Percentiles rank a stretch among this genome's conserved stretches.
phyloP scores from a whole-genome alignment of 2,329 filamentous ascomycete species.

The Hymenoscyphus linearis region DNA sequence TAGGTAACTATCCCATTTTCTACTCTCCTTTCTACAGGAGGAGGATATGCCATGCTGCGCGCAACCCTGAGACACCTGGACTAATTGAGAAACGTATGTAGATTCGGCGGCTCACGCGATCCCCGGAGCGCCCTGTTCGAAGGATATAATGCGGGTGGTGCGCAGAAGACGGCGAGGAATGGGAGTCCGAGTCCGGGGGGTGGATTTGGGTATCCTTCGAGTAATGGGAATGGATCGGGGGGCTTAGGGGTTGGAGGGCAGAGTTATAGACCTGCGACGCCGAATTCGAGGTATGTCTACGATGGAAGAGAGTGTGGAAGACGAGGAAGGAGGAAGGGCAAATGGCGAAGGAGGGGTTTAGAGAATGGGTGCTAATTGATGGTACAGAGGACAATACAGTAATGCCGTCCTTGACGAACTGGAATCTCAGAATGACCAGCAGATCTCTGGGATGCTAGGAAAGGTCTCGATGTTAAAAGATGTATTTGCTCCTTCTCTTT shows the following conservation, averaged over 20 bases:
- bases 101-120: slow-evolving; percentile 66
- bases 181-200: slow-evolving; percentile 37
- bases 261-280: slow-evolving; percentile 62
- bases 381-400: slow-evolving; percentile 76
- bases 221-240: slow-evolving; percentile 26
- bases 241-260: slow-evolving; percentile 22
- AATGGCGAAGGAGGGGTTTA: not conserved
- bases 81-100: slow-evolving; percentile 30
- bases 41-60: not conserved
- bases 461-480: slow-evolving; percentile 88
- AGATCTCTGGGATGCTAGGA: slow-evolving; percentile 83
- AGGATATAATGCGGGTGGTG: slow-evolving; percentile 59
- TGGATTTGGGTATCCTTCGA: slow-evolving; percentile 48
- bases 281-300: slow-evolving; percentile 56
- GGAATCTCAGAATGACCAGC: slow-evolving; percentile 89
- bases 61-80: not conserved
- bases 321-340: not conserved
- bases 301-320: not conserved
- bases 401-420: slow-evolving; percentile 87
- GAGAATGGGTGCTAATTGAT: not conserved
- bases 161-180: not conserved
- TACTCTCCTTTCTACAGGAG: not conserved
- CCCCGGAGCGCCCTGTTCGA: slow-evolving; percentile 70
- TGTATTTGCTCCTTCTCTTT: slow-evolving; percentile 47
- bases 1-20: not conserved